Base-by-base conservation (phyloP, 2,329 filamentous ascomycete genomes). In the Penicillium hordei region DNA sequence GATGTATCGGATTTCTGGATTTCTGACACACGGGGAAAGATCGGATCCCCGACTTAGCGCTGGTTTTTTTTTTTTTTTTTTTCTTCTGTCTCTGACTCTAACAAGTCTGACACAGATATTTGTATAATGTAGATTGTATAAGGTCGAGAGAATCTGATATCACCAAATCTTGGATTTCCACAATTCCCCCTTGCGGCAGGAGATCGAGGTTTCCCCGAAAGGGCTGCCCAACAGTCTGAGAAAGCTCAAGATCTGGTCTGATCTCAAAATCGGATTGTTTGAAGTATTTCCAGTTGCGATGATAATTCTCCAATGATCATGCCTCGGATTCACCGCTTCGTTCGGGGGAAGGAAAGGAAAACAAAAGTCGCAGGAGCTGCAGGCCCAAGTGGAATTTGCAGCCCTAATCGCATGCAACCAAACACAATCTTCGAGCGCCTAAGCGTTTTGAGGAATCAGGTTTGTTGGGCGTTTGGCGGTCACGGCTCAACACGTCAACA, bases 201-300 rank as follows among this genome's bases (percentile, higher is more conserved):
- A 25, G 21, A n/a, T 36, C n/a, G 23, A 36, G 44, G n/a, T 15
- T 46, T 48, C 43, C 52, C 51, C 33, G 39, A 48, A 54, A 60
- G 45, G 52, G 58, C 54, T 53, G 50, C 36, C 40, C 53, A 57
- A 57, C 34, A 38, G 23, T 46, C 8, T 25, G 21, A 2, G 40
- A 44, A 31, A 50, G 31, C 7, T 50, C 48, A 19, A 39, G 21
- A 52, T 52, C 50, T 52, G 49, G 29, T 48, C 34, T 39, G 25
- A 46, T 43, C 52, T 55, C 29, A 52, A 58, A 57, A 61, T 59
- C 52, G 29, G 52, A 57, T 60, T 59, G 57, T 60, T 39, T 58
- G 49, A 25, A 38, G 23, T 45, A n/a, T 25, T 23, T 6, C 13
- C 31, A 48, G 42, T 54, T 38, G 19, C 5, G 21, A 48, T 48